Conservation (phyloP, 2,329 filamentous ascomycete genomes). For the Ceratocystis harringtonii region DNA sequence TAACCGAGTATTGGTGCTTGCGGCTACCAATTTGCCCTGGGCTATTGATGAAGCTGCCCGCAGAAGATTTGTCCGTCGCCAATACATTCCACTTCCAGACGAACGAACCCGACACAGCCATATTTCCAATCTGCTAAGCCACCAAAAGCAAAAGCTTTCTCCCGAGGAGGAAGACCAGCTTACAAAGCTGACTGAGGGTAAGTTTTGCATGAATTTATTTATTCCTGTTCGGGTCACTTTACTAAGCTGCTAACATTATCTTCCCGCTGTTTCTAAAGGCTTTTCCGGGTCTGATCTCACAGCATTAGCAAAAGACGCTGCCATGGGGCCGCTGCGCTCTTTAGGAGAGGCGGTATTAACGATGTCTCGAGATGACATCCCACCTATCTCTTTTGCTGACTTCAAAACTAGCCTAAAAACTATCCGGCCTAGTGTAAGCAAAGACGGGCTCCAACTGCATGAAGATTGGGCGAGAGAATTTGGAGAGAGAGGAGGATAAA, state of each 20-base stretch:
- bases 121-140: conserved; percentile 60
- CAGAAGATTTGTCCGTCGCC: conserved; percentile 75
- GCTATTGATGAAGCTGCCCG: conserved; percentile 92
- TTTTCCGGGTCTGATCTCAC: conserved; percentile 97
- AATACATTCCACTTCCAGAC: conserved; percentile 92
- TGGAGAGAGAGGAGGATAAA: conserved; percentile 72
- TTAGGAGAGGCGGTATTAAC: conserved; percentile 77
- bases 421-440: conserved; percentile 81
- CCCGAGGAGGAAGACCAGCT: conserved; percentile 57
- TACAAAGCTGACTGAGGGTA: conserved; percentile 74
- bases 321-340: conserved; percentile 86
- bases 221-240: conserved; percentile 7
- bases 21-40: conserved; percentile 93
- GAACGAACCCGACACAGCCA: conserved; percentile 65
- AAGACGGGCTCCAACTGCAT: conserved; percentile 69
- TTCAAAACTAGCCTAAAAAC: conserved; percentile 71
- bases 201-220: conserved; percentile 21
- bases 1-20: conserved; percentile 78
- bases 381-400: conserved; percentile 67
- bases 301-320: conserved; percentile 88
- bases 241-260: conserved; percentile 1
- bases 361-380: conserved; percentile 88
- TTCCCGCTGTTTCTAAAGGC: conserved; percentile 35
- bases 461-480: conserved; percentile 91
- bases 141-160: conserved; percentile 71